Percentiles rank a stretch among this genome's conserved stretches.
Conservation (phyloP, 2,329 filamentous ascomycete species). For the Cladosporium colombiae region DNA sequence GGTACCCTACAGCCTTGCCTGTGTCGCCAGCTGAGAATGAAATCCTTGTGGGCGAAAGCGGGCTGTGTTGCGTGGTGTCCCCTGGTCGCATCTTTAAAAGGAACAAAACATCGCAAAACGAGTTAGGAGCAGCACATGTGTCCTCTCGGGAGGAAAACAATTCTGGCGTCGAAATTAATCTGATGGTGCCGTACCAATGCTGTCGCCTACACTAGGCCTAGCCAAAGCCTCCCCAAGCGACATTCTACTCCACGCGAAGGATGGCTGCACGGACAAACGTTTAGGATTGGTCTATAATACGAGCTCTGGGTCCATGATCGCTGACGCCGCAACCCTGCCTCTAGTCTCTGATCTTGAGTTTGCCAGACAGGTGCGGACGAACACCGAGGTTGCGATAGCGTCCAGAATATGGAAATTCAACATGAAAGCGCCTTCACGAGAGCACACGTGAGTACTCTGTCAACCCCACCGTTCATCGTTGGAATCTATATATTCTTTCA, state of each 20-base stretch:
- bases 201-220: constrained; percentile 3
- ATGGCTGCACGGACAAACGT: background rate
- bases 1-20: background rate
- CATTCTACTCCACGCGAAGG: background rate
- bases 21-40: background rate
- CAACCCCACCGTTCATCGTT: background rate
- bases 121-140: background rate
- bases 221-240: background rate
- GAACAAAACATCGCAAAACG: background rate
- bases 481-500: background rate
- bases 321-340: background rate
- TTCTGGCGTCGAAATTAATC: background rate
- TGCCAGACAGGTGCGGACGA: background rate
- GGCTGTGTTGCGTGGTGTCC: background rate
- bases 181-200: background rate
- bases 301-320: background rate
- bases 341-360: background rate
- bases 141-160: background rate
- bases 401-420: background rate
- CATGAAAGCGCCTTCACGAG: background rate
- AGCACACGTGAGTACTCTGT: background rate
- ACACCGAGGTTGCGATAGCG: background rate
- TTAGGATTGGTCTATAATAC: background rate
- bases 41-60: background rate
- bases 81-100: background rate